Evolutionary conservation across 2,329 filamentous ascomycete genomes (phyloP), one percentile per base, ranked within the genome.

Genomic region (Calonectria hawksworthii): DNA sequence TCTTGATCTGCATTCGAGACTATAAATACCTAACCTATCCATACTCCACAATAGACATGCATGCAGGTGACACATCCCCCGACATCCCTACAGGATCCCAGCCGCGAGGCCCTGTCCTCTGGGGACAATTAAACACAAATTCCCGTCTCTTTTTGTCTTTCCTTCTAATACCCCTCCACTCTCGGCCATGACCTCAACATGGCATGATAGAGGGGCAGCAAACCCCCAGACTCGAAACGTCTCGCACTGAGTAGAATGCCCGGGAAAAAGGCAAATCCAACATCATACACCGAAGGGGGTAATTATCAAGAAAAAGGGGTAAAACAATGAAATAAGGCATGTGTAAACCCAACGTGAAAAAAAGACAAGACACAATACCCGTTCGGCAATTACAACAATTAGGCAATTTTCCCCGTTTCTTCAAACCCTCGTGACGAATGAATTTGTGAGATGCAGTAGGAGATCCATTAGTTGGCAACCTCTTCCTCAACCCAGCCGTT

Each of bases 401-500:
- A 86, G 84, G 75, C 81, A 81, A 82, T 79, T 78, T 82, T 84
- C 83, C 80, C 83, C 74, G 74, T 76, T 77, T 71, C 74, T 77
- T 81, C 75, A 80, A 74, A 70, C 72, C 70, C 70, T 74, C 71
- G 71, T 74, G 72, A 65, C 76, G 76, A 78, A 50, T 73, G 72
- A 77, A 75, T 54, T 74, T 79, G 78, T 79, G 78, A 81, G 75
- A 80, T 79, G 68, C 67, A 76, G 66, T 67, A 76, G 66, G 68
- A 76, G 69, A 73, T 70, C 75, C 74, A 75, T 86, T 85, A 92
- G 85, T 92, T 92, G 73, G 89, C 88, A 77, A 92, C 90, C 83
- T 92, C 91, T 82, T 93, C 92, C 84, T 93, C 92, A 44, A 91
- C 91, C 92, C 92, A 94, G 70, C 92, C 92, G 77, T 93, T 93